Evolutionary conservation across 192 early-diverging fungal genomes (phyloP).

Genomic region (Coemansia brasiliensis): DNA sequence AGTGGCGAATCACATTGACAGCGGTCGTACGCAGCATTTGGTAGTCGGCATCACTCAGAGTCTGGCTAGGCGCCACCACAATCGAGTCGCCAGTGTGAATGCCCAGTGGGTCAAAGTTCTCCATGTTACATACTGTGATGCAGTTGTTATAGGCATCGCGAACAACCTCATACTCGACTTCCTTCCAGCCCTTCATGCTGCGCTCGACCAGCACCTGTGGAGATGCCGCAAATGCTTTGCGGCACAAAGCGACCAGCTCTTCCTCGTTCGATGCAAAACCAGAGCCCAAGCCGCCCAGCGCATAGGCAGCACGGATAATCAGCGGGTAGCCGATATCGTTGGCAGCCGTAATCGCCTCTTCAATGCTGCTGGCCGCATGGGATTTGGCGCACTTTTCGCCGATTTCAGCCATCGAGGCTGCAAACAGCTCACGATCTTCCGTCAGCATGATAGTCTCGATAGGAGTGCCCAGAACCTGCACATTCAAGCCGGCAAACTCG

Average conservation of each 20-base stretch:
- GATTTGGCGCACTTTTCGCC: constrained; percentile 90
- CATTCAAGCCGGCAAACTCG: constrained; percentile 86
- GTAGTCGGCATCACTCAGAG: constrained; percentile 96
- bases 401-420: constrained; percentile 82
- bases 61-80: constrained; percentile 97
- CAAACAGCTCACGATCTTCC: constrained; percentile 96
- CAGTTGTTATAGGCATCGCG: constrained; percentile 94
- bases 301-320: constrained; percentile 94
- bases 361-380: constrained; percentile 72
- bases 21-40: constrained; percentile 97
- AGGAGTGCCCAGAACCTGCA: constrained; percentile 91
- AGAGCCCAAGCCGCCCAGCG: constrained; percentile 95
- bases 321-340: constrained; percentile 91
- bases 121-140: constrained; percentile 99
- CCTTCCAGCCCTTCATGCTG: constrained; percentile 99
- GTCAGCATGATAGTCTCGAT: constrained; percentile 95
- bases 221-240: constrained; percentile 87
- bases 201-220: constrained; percentile 94
- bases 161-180: constrained; percentile 97
- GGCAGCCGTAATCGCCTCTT: constrained; percentile 86
- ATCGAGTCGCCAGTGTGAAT: constrained; percentile 99
- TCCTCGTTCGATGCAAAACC: constrained; percentile 92
- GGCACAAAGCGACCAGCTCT: constrained; percentile 76
- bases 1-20: constrained; percentile 93
- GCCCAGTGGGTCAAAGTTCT: constrained; percentile 99